Percentiles rank a stretch among this genome's conserved stretches.
These are phyloP conservation scores for Aeminium ludgeri DNA, from an alignment of 495 filamentous ascomycete genomes.

Conservation along the genomic window DNA sequence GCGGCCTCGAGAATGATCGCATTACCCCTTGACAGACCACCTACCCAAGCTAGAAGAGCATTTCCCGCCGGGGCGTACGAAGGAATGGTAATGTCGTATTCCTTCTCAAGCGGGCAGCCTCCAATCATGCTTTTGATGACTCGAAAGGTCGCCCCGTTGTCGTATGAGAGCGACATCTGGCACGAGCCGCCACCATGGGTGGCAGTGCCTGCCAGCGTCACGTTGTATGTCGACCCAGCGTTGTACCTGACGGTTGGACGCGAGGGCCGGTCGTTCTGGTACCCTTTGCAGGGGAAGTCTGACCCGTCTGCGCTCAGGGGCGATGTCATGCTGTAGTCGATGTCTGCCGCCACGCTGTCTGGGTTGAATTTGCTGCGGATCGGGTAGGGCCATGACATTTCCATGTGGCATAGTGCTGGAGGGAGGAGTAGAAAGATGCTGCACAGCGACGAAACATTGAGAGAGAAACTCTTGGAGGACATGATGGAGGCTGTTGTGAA, in stretches of 20 bases:
- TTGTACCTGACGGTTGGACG: constrained; percentile 34
- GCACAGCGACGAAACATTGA: not conserved
- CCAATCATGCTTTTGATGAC: constrained; percentile 52
- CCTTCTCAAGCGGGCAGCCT: constrained; percentile 35
- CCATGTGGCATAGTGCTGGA: constrained; percentile 34
- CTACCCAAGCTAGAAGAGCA: constrained; percentile 51
- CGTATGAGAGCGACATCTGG: constrained; percentile 46
- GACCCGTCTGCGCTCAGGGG: constrained; percentile 33
- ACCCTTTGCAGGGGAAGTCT: constrained; percentile 54
- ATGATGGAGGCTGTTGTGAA: too few species aligned
- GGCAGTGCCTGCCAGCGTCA: constrained; percentile 41
- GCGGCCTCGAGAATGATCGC: constrained; percentile 20
- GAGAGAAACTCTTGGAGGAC: too few species aligned
- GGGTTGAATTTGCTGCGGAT: constrained; percentile 38
- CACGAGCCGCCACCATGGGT: constrained; percentile 48
- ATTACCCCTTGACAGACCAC: too few species aligned
- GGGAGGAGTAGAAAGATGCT: constrained; percentile 5
- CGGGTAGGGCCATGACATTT: constrained; percentile 39
- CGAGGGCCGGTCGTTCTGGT: constrained; percentile 33
- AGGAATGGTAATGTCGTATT: constrained; percentile 49
- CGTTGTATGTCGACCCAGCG: constrained; percentile 40
- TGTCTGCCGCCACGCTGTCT: constrained; percentile 24
- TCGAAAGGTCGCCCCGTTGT: constrained; percentile 41
- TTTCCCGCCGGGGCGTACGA: constrained; percentile 37
- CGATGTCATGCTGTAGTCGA: constrained; percentile 35